Evolutionary conservation across 1,284 basidiomycete species (phyloP).

Genomic region (Pisolithus thermaeus): DNA sequence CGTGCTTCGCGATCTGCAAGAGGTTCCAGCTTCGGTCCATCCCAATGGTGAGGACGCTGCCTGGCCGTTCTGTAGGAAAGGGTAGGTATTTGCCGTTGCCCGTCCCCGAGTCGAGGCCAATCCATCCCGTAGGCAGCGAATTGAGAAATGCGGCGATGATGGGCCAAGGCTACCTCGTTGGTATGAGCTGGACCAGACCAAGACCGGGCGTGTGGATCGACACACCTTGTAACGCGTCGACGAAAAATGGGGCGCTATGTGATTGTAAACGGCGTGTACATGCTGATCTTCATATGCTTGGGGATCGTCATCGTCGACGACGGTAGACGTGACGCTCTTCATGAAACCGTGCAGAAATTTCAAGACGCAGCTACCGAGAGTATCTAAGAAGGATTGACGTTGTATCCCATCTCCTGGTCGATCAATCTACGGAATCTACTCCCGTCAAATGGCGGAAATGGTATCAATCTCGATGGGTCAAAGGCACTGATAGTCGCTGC

Average conservation of each 20-base stretch:
- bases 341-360: slow-evolving; percentile 8
- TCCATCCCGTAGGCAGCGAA: slow-evolving; percentile 66
- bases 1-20: slow-evolving; percentile 64
- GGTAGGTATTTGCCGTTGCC: slow-evolving; percentile 98
- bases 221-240: slow-evolving; percentile 89
- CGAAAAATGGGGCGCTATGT: slow-evolving; percentile 90
- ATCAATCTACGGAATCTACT: slow-evolving; percentile 58
- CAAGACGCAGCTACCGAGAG: slow-evolving; percentile 9
- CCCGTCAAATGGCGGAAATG: slow-evolving; percentile 63
- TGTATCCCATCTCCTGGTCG: slow-evolving; percentile 72
- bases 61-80: slow-evolving; percentile 51
- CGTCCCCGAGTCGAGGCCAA: slow-evolving; percentile 93
- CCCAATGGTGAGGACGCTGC: slow-evolving; percentile 68
- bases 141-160: slow-evolving; percentile 81
- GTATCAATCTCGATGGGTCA: slow-evolving; percentile 39
- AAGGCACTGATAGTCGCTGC: slow-evolving; percentile 45
- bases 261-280: slow-evolving; percentile 85
- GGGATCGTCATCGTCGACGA: slow-evolving; percentile 38
- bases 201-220: background rate
- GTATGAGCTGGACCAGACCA: background rate
- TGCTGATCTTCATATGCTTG: slow-evolving; percentile 64
- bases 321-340: slow-evolving; percentile 30
- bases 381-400: background rate
- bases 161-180: slow-evolving; percentile 80
- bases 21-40: slow-evolving; percentile 79